phyloP scores from a whole-genome alignment of 2,329 filamentous ascomycete genomes.

The Aspergillus fumigatus region DNA sequence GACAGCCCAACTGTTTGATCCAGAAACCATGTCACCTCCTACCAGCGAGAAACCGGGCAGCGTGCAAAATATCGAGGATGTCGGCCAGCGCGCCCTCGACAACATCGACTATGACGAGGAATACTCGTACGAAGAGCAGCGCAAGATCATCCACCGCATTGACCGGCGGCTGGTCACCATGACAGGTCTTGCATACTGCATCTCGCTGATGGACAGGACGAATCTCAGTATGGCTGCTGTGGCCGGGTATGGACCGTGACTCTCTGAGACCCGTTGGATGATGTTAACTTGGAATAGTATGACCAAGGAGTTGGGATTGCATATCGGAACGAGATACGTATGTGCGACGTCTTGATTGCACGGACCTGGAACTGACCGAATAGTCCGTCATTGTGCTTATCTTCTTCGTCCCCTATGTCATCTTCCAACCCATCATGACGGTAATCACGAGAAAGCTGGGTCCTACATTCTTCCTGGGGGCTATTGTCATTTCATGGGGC shows the following conservation, averaged over 20 bases:
- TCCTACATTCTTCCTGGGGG: constrained; percentile 23
- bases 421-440: constrained; percentile 30
- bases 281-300: constrained; percentile 65
- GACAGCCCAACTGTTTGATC: background rate
- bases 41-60: constrained; percentile 8
- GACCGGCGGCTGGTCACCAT: constrained; percentile 62
- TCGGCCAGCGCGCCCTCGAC: constrained; percentile 7
- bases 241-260: constrained; percentile 55
- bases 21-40: background rate
- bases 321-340: constrained; percentile 25
- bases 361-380: background rate
- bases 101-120: constrained; percentile 20
- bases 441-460: constrained; percentile 28
- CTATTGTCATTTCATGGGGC: constrained; percentile 28
- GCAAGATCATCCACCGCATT: constrained; percentile 63
- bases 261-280: constrained; percentile 63
- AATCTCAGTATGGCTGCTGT: constrained; percentile 67
- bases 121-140: constrained; percentile 60
- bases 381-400: constrained; percentile 30
- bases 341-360: background rate
- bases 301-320: constrained; percentile 25
- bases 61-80: constrained; percentile 15
- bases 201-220: constrained; percentile 73
- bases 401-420: constrained; percentile 30
- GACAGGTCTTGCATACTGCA: constrained; percentile 65